Evolutionary conservation across 2,329 filamentous ascomycete genomes (phyloP), one percentile per base, ranked within the genome.

Genomic region (Botrytis porri): DNA sequence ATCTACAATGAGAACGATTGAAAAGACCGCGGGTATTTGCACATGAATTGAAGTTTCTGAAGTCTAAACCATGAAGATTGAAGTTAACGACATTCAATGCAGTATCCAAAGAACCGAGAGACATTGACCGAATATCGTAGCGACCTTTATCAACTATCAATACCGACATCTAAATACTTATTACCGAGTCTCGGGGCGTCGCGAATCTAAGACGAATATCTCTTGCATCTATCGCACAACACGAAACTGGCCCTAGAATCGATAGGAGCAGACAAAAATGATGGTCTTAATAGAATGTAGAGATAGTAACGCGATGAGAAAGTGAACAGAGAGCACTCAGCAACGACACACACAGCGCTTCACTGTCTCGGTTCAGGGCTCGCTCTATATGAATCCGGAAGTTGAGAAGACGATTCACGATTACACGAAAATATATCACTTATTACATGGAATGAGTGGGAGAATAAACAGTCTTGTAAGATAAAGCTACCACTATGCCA

Each of bases 301-400:
- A 14, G 22, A 37, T 2, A 4, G 12, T 2, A 25, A 16, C 22
- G 3, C 14, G 7, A 37, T n/a, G 3, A 3, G n/a, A 0, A 39
- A n/a, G 35, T 2, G 2, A n/a, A n/a, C 32, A 54, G 0, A 0
- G 25, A 54, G 5, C 5, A 54, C 1, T 3, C 2, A 29, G 5
- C 1, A 39, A n/a, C 4, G 22, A 37, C 0, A 4, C 1, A 4
- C 12, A n/a, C 6, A 25, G 5, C 1, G 1, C 5, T 39, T 39
- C 0, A 12, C 7, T 18, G 2, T 20, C 16, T 2, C 7, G 12
- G 32, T 9, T 18, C 0, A 61, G 12, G 2, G 22, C 14, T 25
- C 29, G 8, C 20, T 4, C 35, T 20, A 8, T 20, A 25, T 7
- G n/a, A n/a, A n/a, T 61, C 3, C 35, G 39, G 35, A n/a, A 61